These are phyloP conservation scores for Peziza echinospora DNA, from an alignment of 495 filamentous ascomycete species.

Conservation along the genomic window DNA sequence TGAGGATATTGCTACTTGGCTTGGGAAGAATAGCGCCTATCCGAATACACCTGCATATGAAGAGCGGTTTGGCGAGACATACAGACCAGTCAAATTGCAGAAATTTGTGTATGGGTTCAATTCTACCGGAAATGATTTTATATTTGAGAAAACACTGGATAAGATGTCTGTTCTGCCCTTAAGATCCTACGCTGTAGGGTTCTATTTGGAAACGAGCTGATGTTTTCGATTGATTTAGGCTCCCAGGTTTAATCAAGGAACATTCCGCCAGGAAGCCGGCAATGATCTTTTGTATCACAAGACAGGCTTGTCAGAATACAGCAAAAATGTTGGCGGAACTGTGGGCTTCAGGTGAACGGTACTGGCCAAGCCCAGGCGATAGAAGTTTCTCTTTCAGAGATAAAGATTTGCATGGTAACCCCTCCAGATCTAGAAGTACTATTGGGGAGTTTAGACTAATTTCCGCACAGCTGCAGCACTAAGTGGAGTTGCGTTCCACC, in stretches of 20 bases:
- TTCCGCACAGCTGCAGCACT: slow-evolving; percentile 34
- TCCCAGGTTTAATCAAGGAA: slow-evolving; percentile 51
- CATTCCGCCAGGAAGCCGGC: slow-evolving; percentile 67
- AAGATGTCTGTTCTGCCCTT: slow-evolving; percentile 35
- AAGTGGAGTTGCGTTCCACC: slow-evolving; percentile 78
- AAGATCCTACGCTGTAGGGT: background rate
- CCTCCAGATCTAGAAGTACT: background rate
- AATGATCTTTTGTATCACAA: slow-evolving; percentile 79
- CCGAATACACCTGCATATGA: slow-evolving; percentile 45
- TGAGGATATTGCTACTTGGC: slow-evolving; percentile 71
- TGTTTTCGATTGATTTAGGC: slow-evolving; percentile 20
- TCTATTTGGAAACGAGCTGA: background rate
- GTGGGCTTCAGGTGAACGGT: slow-evolving; percentile 36
- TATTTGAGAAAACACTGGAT: slow-evolving; percentile 61
- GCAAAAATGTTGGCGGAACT: slow-evolving; percentile 49
- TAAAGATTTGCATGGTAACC: slow-evolving; percentile 31
- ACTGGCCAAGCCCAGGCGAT: slow-evolving; percentile 49
- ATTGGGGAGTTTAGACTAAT: background rate
- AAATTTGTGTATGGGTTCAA: slow-evolving; percentile 68
- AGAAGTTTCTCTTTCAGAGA: slow-evolving; percentile 34
- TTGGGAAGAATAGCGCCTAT: slow-evolving; percentile 53
- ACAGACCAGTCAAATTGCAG: slow-evolving; percentile 69
- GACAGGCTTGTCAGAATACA: slow-evolving; percentile 54
- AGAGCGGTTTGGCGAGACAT: slow-evolving; percentile 77
- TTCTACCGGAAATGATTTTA: slow-evolving; percentile 52